Evolutionary conservation across 139 green algal species (phyloP), one percentile per base, ranked within the genome.

Genomic region (Tetradesmus lagerheimii): DNA sequence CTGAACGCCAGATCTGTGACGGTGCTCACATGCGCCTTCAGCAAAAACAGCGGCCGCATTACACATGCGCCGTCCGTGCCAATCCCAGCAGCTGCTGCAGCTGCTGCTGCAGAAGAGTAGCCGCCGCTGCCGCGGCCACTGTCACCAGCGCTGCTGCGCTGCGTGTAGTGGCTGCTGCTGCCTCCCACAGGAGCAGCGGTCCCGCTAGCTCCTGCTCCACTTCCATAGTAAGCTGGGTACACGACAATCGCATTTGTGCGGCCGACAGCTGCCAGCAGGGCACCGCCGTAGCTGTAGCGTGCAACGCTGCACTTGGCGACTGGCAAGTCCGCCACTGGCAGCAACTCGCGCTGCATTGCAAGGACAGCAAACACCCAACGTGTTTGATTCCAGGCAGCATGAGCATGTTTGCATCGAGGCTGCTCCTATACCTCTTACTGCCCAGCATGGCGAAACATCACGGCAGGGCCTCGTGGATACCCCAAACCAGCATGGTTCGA

Each of bases 1-100:
- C 38, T 67, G 50, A 85, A 91, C 53, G 39, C 87, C 53, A 91
- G 53, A 25, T 87, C 87, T 11, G 87, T 91, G 53, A 91, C 87
- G 31, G 77, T 87, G 25, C 47, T 81, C 43, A 91, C 85, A 74
- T 89, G 85, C 4, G 39, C 85, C 71, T 83, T 89, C 11, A 89
- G 71, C 85, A 89, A 41, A 2, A 27, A 34, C 74, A 84, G 29
- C 18, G 85, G 71, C 71, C 39, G 39, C 74, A 83, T 62, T 4
- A 89, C 64, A 43, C 38, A 78, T 11, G 64, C 85, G 27, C 66
- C 74, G 15, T 64, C 85, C n/a, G 14, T 57, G 41, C 64, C 71
- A 37, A 76, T 38, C 16, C 20, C 67, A 18, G 39, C 43, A 34
- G n/a, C 71, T 38, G 62, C 71, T 45, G n/a, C 45, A n/a, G 53